Base-by-base conservation (phyloP, 2,329 filamentous ascomycete species). In the Gnomoniopsis smithogilvyi region DNA sequence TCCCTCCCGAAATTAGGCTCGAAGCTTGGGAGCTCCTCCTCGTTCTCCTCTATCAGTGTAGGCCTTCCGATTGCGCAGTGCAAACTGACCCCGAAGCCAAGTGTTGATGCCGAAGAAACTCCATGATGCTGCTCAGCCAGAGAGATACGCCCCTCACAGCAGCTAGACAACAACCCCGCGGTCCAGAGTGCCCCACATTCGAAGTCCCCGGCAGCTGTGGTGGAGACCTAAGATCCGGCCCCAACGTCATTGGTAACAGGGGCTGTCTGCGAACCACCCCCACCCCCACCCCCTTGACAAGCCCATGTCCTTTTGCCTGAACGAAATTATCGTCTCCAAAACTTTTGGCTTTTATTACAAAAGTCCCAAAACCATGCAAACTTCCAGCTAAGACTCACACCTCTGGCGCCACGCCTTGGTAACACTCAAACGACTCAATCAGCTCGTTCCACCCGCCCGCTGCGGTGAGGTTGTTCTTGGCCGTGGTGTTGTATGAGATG, bases 401-500 rank as follows among this genome's bases (percentile, higher is more conserved):
- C 17, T 11, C 2, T 19, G 34, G 45, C 7, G 50, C 38, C n/a
- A 17, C 21, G 8, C 60, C 60, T 3, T 10, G 10, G 51, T 70
- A 63, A 64, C 76, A 78, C 52, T 67, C 62, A 62, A 77, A 77
- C 21, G 73, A 73, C 55, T 65, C 59, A 58, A 78, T 70, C 14
- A 66, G 64, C n/a, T 59, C 70, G 50, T 78, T 68, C 81, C 80
- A 83, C 6, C 60, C 60, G 50, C 68, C 58, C 49, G 80, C 76
- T 30, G 69, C 70, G 26, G 72, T 69, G 54, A 83, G 65, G 65
- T 83, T 74, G 67, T 72, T 77, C 69, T 81, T 82, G 72, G 79
- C 57, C 58, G 70, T 65, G 65, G 76, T 79, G 62, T 68, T 64
- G 63, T 75, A 82, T 64, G 75, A 73, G 51, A 84, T 72, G 8